phyloP scores from a whole-genome alignment of 1,284 basidiomycete species.

The Microbotryum saponariae region DNA sequence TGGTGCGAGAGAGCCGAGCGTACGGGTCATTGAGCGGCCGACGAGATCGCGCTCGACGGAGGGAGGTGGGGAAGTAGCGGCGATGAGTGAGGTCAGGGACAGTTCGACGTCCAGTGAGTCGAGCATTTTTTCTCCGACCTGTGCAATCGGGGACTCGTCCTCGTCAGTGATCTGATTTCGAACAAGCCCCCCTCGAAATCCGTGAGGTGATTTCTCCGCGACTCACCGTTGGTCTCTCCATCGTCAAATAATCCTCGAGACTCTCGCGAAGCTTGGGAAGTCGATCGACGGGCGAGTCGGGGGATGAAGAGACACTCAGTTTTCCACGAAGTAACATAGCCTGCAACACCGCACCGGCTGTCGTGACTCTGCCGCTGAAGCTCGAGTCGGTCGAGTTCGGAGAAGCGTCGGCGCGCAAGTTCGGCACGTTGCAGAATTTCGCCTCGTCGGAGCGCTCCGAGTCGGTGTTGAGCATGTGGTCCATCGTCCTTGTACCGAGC shows the following conservation, averaged over 20 bases:
- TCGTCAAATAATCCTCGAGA: constrained; percentile 11
- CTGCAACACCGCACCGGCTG: constrained; percentile 12
- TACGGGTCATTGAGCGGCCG: not conserved
- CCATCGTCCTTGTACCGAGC: not conserved
- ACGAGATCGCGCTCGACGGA: constrained; percentile 14
- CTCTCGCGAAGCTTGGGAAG: constrained; percentile 6
- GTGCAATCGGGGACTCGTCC: not conserved
- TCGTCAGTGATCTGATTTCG: no score
- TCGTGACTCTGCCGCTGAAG: constrained; percentile 23
- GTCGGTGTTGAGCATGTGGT: not conserved
- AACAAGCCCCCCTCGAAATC: no score
- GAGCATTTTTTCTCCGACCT: constrained; percentile 30
- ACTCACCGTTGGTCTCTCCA: constrained; percentile 20
- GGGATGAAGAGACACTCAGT: no score
- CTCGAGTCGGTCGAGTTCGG: constrained; percentile 2
- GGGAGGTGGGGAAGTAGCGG: constrained; percentile 1
- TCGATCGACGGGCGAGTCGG: not conserved
- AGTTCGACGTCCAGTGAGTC: constrained; percentile 11
- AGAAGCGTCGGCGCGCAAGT: not conserved
- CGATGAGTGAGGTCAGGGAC: constrained; percentile 20
- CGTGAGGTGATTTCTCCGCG: no score
- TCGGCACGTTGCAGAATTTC: not conserved
- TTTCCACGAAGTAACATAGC: constrained; percentile 6
- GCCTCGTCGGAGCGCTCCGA: not conserved
- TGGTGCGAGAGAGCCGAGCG: not conserved